phyloP scores from a whole-genome alignment of 2,329 filamentous ascomycete genomes.

The Lithohypha guttulata region DNA sequence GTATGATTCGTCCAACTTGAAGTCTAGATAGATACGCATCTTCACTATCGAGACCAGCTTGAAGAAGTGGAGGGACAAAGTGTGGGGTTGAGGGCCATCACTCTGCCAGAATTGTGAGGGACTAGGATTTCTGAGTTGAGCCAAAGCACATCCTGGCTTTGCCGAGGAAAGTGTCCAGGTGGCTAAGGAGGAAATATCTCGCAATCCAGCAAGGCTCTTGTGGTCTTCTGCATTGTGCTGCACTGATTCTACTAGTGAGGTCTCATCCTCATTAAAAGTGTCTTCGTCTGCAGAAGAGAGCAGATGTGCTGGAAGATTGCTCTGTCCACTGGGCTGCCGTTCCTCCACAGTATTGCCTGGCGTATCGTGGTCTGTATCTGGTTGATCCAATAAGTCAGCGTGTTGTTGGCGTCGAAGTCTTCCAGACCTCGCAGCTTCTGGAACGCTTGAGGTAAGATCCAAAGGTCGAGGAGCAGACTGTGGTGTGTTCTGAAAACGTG shows the following conservation, averaged over 20 bases:
- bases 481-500: constrained; percentile 22
- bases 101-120: constrained; percentile 54
- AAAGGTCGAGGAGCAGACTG: constrained; percentile 13
- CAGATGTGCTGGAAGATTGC: constrained; percentile 14
- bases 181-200: constrained; percentile 55
- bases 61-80: constrained; percentile 53
- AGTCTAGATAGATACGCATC: constrained; percentile 60
- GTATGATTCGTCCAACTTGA: constrained; percentile 87
- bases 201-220: constrained; percentile 29
- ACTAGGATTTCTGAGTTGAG: constrained; percentile 48
- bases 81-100: constrained; percentile 55
- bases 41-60: constrained; percentile 42
- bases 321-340: constrained; percentile 10
- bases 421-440: constrained; percentile 9
- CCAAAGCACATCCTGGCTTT: constrained; percentile 52
- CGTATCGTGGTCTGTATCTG: constrained; percentile 11
- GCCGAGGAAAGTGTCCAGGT: constrained; percentile 54
- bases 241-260: constrained; percentile 17
- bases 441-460: constrained; percentile 16
- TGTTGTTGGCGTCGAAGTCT: constrained; percentile 13
- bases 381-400: constrained; percentile 4
- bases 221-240: constrained; percentile 20
- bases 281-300: constrained; percentile 14
- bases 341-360: constrained; percentile 11
- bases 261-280: constrained; percentile 13